These are phyloP conservation scores for Elongisporangium prolatum DNA, from an alignment of 352 stramenopile species.

Conservation along the genomic window DNA sequence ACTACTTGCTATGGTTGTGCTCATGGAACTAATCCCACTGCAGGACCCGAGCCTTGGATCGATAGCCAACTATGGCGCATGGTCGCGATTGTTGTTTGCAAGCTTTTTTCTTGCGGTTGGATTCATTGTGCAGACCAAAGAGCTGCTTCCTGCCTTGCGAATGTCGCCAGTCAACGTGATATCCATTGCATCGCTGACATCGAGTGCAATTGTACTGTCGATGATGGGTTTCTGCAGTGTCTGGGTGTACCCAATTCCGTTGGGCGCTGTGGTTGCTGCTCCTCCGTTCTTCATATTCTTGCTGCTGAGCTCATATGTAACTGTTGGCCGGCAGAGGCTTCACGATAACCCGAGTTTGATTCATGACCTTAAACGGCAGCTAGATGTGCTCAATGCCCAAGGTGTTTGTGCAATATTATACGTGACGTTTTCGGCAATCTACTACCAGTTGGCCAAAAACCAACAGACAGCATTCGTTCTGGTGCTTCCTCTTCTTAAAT, in stretches of 20 bases:
- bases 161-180: not conserved
- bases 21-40: conserved; percentile 12
- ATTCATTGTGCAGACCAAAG: not conserved
- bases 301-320: conserved; percentile 8
- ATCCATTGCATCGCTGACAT: not conserved
- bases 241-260: conserved; percentile 13
- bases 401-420: conserved; percentile 10
- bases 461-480: conserved; percentile 7
- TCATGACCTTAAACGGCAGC: not conserved
- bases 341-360: not conserved
- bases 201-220: conserved; percentile 2
- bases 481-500: conserved; percentile 13
- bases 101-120: not conserved
- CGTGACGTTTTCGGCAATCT: conserved; percentile 10
- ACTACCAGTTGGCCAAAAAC: not conserved
- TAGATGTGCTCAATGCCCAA: conserved; percentile 7
- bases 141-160: not conserved
- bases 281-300: conserved; percentile 6
- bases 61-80: conserved; percentile 20
- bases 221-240: conserved; percentile 10
- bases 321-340: conserved; percentile 2
- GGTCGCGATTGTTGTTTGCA: conserved; percentile 5
- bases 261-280: conserved; percentile 1
- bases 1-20: conserved; percentile 9
- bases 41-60: conserved; percentile 15